Base-by-base conservation (phyloP, 441 rosid genomes). In the Populus tomentosa region DNA sequence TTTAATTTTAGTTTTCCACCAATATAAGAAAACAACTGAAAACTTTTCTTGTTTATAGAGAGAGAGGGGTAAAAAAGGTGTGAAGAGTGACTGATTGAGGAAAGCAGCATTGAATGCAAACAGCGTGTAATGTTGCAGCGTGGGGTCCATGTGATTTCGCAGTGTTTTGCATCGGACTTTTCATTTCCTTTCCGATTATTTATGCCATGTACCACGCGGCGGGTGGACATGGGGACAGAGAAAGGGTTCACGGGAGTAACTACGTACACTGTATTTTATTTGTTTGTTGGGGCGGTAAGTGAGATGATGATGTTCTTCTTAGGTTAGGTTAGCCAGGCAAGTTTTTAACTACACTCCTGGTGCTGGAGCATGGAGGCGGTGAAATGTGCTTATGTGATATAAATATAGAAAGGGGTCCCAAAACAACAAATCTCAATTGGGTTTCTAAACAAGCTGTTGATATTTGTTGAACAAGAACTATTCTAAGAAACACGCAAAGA, bases 141-240 rank as follows among this genome's bases (percentile, higher is more conserved):
- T 77, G 71, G 80, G 80, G 50, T 74, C 75, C 80, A 40, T 28
- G 42, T 70, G 69, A 36, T 69, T 46, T 46, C 65, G 50, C 71
- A 32, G 18, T 32, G 13, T 26, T 28, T 26, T 20, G 5, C 32
- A 14, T 67, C 24, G 20, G 26, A 26, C 42, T 24, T 64, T 64
- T 18, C 23, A 24, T 36, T 36, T 21, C 11, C 9, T 32, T 21
- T 70, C 14, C 26, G 5, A 4, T 28, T 53, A 1, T 53, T n/a
- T 10, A 10, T 69, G 18, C 10, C 21, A 10, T 35, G 13, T 7
- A 53, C 18, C 26, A 65, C 77, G 38, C 24, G 77, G 77, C 61
- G 21, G 14, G 10, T 14, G n/a, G 56, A 74, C 3, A n/a, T 9
- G 38, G 36, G 26, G 59, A 74, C 77, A 38, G 23, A 33, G 32